These are phyloP conservation scores for Populus hybrid DNA, from an alignment of 441 rosid genomes.

Conservation along the genomic window DNA sequence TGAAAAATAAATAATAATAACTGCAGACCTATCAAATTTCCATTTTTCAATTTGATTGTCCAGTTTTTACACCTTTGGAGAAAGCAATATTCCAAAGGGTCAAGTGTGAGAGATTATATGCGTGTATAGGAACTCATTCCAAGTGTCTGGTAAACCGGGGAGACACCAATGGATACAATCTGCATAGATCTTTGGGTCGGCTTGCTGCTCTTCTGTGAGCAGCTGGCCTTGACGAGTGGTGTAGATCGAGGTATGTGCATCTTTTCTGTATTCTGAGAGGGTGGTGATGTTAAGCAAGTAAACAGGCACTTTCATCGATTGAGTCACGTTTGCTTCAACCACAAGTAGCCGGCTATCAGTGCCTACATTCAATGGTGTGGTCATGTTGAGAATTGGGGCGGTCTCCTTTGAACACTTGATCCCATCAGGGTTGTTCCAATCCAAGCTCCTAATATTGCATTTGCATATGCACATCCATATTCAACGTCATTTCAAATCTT, in stretches of 20 bases:
- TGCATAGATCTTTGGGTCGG: conserved; percentile 61
- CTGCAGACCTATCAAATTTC: background rate
- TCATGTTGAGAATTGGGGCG: conserved; percentile 47
- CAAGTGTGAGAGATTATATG: conserved; percentile 56
- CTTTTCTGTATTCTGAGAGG: conserved; percentile 74
- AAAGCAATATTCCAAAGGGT: conserved; percentile 7
- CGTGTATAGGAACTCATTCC: conserved; percentile 68
- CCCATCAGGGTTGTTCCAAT: conserved; percentile 86
- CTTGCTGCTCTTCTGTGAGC: conserved; percentile 62
- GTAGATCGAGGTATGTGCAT: conserved; percentile 74
- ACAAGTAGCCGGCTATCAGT: conserved; percentile 59
- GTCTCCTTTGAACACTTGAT: conserved; percentile 75
- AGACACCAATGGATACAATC: conserved; percentile 88
- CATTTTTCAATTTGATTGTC: background rate
- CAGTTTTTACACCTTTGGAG: background rate
- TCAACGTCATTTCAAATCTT: background rate
- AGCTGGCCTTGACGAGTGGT: conserved; percentile 74
- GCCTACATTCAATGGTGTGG: conserved; percentile 51
- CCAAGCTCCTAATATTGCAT: conserved; percentile 51
- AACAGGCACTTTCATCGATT: conserved; percentile 44
- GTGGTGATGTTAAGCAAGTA: conserved; percentile 57
- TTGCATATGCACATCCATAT: background rate
- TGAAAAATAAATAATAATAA: background rate
- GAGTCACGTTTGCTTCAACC: conserved; percentile 39
- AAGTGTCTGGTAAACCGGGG: conserved; percentile 71